Evolutionary conservation across 805 yeast genomes (phyloP), one percentile per base, ranked within the genome.

Genomic region (Metschnikowia corniflorae): DNA sequence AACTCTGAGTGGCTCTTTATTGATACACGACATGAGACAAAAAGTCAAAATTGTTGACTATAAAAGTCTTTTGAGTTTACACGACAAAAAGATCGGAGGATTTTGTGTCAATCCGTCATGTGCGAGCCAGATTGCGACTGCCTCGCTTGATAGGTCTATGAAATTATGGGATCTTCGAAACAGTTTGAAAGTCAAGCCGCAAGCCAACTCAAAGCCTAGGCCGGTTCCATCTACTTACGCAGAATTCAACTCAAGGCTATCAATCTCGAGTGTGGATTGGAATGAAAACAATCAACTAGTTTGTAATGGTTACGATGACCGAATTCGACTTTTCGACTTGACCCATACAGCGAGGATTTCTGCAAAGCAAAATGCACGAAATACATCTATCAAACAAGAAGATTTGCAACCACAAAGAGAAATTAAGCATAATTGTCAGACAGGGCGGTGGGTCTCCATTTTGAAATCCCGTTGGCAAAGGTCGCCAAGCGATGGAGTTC

Each of bases 391-490:
- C 9, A 21, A n/a, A 10, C 12, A 10, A 12, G 10, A 18, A 5
- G 15, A 7, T 12, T 18, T 33, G 14, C n/a, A 21, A 8, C 32
- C 20, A n/a, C 30, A 26, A 17, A 16, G 16, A 10, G 42, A 35
- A 7, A 68, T 91, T 33, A 76, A 75, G 38, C 98, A 93, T 56
- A 93, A 93, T 53, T 93, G 98, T 63, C 96, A 91, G 59, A 84
- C 96, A 0, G 98, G 98, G 0, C 70, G 96, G 46, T 91, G 98
- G 98, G 96, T 93, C 0, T 81, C 95, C 1, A 91, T 91, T 31
- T 64, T 91, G 39, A 87, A 91, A 50, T 80, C 96, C 0, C 74
- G 79, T 53, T 91, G 97, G 94, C 97, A 93, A 43, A 58, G 61
- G 2, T 62, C 71, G 21, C 94, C 95, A 0, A 54, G 49, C 6